Base-by-base conservation (phyloP, 495 filamentous ascomycete species). In the Pyrenopolyporus hunteri region DNA sequence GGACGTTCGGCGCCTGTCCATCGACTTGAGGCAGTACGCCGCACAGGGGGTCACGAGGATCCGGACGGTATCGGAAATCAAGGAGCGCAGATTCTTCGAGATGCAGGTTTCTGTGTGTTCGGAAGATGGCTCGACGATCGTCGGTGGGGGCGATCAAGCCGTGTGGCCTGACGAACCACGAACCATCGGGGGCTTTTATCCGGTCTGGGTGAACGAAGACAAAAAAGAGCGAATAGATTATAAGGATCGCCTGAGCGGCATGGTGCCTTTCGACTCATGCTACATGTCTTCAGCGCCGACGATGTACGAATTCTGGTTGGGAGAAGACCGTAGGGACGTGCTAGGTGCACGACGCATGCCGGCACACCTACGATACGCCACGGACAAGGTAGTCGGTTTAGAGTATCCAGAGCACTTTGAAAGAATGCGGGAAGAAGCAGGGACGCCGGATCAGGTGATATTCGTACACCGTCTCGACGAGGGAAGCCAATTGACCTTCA, bases 211-310 rank as follows among this genome's bases (percentile, higher is more conserved):
- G 29, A 53, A 53, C 22, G 25, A 29, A 6, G 11, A 33, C 36
- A 4, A 20, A 17, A 17, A 35, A 29, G 45, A 48, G 1, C n/a
- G n/a, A n/a, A 7, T 9, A 6, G 11, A 6, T 1, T 28, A 8
- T 13, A 4, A 2, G 1, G 59, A 71, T 25, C 76, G 80, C 4
- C 70, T 81, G 17, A 73, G 70, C 39, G 77, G 78, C 8, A 64
- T 79, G 45, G 16, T 80, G 7, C 76, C 80, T 9, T 76, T 81
- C 52, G 66, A 75, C 9, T 59, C 67, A 1, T 73, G 69, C 57
- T 80, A 82, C 59, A 44, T 73, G 10, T 70, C 73, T n/a, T 71
- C 66, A 51, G 72, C 74, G 16, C 79, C 79, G 10, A 70, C 70
- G 3, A 63, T 48, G 33, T 59, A 66, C 40, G 52, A 60, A 22